Base-by-base conservation (phyloP, 805 yeast species). In the Henningerozyma blattae region DNA sequence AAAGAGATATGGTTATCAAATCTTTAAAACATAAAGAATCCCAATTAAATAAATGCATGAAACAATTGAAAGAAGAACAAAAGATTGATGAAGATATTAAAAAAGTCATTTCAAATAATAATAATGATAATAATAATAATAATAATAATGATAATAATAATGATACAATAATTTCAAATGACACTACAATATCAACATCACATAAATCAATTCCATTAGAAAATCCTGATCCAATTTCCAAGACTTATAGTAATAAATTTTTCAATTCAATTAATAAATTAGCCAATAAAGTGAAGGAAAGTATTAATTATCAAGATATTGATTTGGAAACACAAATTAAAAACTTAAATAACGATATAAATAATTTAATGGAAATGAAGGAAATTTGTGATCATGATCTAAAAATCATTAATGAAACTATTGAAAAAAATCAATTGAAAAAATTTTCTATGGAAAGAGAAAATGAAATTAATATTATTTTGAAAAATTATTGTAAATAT, bases 341-440 rank as follows among this genome's bases (percentile, higher is more conserved):
- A 8, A 41, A 43, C 22, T 31, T 56, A 28, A 41, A 39, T 19
- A 41, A 39, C 8, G 61, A 56, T n/a, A 42, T 54, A 1, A 28
- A 32, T 15, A 44, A 42, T 22, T 35, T 54, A 18, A 36, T 45
- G 15, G 51, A 47, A 27, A 39, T 47, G 2, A 27, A 45, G 7
- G 31, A 33, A 12, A 51, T 54, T 10, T 33, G 51, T 7, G 66
- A 51, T 18, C 43, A 39, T 18, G 65, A 60, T 22, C 42, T 53
- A 27, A 38, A 38, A n/a, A 48, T 45, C 10, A 52, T 58, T 14
- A 42, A 55, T 4, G 37, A 46, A 26, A 47, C 51, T 13, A 51
- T 56, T n/a, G 50, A 48, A 30, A 44, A 52, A 26, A 44, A 43
- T n/a, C 55, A 61, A 40, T 50, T 56, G 15, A 50, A 60, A 4